Conservation (phyloP, 179 eudicot species). For the Beta corolliflora region DNA sequence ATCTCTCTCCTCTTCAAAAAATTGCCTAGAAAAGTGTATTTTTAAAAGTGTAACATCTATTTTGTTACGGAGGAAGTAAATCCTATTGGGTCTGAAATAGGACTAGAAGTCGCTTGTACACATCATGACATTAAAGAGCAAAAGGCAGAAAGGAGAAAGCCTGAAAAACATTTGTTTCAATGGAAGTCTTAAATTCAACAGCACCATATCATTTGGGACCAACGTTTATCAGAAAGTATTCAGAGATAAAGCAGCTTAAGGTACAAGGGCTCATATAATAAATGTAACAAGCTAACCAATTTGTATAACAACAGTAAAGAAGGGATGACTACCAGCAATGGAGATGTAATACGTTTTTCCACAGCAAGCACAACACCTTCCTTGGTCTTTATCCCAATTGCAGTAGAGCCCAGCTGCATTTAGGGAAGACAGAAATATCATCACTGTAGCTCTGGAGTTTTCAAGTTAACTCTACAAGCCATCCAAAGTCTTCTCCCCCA, state of each 20-base stretch:
- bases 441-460: neutral
- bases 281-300: neutral
- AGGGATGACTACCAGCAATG: constrained; percentile 68
- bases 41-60: too few relatives aligned
- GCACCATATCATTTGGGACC: neutral
- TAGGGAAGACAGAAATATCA: constrained; percentile 5
- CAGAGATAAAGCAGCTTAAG: constrained; percentile 1
- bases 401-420: constrained; percentile 92
- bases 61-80: too few relatives aligned
- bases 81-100: neutral
- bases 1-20: too few relatives aligned
- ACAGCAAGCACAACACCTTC: constrained; percentile 99
- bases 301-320: neutral
- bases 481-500: neutral
- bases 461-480: neutral
- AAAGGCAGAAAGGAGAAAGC: neutral
- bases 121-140: neutral
- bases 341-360: constrained; percentile 97
- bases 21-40: too few relatives aligned
- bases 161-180: neutral
- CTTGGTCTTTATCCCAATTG: constrained; percentile 92
- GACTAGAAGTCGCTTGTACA: neutral
- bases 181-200: neutral
- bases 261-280: neutral
- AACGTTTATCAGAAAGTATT: neutral